Conservation (phyloP, 768 basidiomycete species). For the Collybiopsis luxurians region DNA sequence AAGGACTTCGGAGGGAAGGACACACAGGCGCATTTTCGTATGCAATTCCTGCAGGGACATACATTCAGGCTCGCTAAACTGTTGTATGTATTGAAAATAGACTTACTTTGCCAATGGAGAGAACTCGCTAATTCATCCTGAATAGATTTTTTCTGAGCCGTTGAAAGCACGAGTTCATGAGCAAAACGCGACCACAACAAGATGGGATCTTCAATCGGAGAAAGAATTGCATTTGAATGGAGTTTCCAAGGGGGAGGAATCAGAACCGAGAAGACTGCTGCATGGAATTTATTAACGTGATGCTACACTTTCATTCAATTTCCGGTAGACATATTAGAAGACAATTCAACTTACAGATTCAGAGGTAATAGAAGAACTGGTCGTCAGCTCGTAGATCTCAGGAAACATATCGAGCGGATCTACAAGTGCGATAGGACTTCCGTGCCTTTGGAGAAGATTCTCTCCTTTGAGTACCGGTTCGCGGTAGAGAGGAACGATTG, state of each 20-base stretch:
- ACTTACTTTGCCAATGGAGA: slow-evolving; percentile 41
- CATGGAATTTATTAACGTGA: slow-evolving; percentile 1
- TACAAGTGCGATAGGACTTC: slow-evolving; percentile 41
- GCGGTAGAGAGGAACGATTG: slow-evolving; percentile 44
- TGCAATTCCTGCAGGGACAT: slow-evolving; percentile 26
- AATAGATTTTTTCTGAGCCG: slow-evolving; percentile 28
- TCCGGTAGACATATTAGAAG: not conserved
- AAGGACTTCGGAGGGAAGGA: slow-evolving; percentile 36
- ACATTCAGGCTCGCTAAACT: too few relatives aligned
- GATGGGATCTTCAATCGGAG: slow-evolving; percentile 29
- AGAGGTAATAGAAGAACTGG: slow-evolving; percentile 8
- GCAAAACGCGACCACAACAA: slow-evolving; percentile 43
- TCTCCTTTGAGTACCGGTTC: slow-evolving; percentile 38
- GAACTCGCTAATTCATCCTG: slow-evolving; percentile 43
- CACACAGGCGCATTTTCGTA: slow-evolving; percentile 39
- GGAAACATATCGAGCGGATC: slow-evolving; percentile 61
- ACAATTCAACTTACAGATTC: slow-evolving; percentile 14
- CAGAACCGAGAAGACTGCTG: slow-evolving; percentile 29
- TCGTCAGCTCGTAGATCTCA: slow-evolving; percentile 33
- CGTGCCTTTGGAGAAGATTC: slow-evolving; percentile 26
- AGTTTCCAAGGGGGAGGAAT: slow-evolving; percentile 37
- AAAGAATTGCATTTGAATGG: slow-evolving; percentile 22
- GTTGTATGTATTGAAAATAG: too few relatives aligned
- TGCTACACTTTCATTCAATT: not conserved
- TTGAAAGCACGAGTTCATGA: slow-evolving; percentile 29